Evolutionary conservation across 2,329 filamentous ascomycete species (phyloP), one percentile per base, ranked within the genome.

Genomic region (Colletotrichum salicis): DNA sequence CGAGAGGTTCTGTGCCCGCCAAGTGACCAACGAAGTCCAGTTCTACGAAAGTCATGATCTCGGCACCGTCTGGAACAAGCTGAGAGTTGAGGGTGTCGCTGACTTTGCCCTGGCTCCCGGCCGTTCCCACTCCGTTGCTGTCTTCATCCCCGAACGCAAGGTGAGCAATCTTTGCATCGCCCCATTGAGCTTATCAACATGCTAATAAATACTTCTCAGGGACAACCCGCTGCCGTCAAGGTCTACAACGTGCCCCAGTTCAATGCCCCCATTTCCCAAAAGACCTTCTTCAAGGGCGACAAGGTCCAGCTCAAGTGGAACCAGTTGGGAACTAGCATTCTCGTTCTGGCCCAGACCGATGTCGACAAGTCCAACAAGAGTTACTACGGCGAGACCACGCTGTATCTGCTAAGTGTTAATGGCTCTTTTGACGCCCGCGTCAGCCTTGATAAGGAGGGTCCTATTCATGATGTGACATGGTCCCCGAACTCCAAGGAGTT

Each of bases 291-390:
- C 90, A 99, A 99, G 86, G 95, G 95, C 74, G 96, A 99, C 87
- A 98, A 98, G 86, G 96, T 99, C 59, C 95, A 98, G 84, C 86
- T 99, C 80, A 98, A 98, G 86, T 99, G 96, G 96, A 99, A 99
- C 84, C 90, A 92, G 76, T 87, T 94, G 73, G 96, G 96, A 64
- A 97, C 95, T 48, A 96, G 92, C 80, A 84, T 98, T 80, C 93
- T 99, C 79, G 96, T 98, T 76, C 90, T 99, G 78, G 96, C 96
- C 67, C 95, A 98, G 86, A 99, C 96, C 37, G 96, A 99, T 74
- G 96, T 98, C 65, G 96, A 99, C 84, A 97, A 96, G 86, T 95
- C 95, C 70, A 97, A 97, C 84, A 98, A 98, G 90, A 98, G 94
- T 84, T 99, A 99, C 86, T 99, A 99, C 78, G 96, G 96, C 80